phyloP scores from a whole-genome alignment of 2,329 filamentous ascomycete genomes.

The Berkeleyomyces rouxiae region DNA sequence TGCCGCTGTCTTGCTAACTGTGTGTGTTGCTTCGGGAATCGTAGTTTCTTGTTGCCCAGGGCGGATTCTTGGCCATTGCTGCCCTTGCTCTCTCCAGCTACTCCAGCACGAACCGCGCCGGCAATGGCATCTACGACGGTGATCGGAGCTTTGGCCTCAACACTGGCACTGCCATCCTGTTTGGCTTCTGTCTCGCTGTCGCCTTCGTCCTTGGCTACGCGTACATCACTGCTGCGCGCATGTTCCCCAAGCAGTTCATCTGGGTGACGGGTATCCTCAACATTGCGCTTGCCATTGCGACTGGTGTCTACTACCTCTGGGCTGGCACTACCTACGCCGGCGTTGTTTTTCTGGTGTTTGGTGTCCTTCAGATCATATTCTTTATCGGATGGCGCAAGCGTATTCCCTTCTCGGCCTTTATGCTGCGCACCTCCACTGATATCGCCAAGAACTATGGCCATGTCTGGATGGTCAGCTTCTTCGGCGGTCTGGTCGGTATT shows the following conservation, averaged over 20 bases:
- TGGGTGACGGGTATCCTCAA: conserved; percentile 86
- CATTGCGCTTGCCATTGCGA: conserved; percentile 67
- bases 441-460: conserved; percentile 72
- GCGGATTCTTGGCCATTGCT: conserved; percentile 61
- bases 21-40: background rate
- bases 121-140: conserved; percentile 57
- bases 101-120: conserved; percentile 58
- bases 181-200: conserved; percentile 62
- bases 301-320: conserved; percentile 71
- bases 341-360: conserved; percentile 73
- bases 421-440: conserved; percentile 75
- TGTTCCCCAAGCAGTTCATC: conserved; percentile 78
- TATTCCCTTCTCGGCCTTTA: conserved; percentile 80
- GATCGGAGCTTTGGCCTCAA: conserved; percentile 50
- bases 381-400: conserved; percentile 81
- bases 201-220: conserved; percentile 59
- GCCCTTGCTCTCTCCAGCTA: conserved; percentile 64
- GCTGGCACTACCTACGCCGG: conserved; percentile 65
- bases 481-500: conserved; percentile 62
- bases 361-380: conserved; percentile 61
- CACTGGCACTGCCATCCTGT: conserved; percentile 74
- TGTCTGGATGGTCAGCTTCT: conserved; percentile 68
- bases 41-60: conserved; percentile 53
- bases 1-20: background rate
- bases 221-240: conserved; percentile 60